Conservation (phyloP, 306 rosid genomes). For the Vigna unguiculata region DNA sequence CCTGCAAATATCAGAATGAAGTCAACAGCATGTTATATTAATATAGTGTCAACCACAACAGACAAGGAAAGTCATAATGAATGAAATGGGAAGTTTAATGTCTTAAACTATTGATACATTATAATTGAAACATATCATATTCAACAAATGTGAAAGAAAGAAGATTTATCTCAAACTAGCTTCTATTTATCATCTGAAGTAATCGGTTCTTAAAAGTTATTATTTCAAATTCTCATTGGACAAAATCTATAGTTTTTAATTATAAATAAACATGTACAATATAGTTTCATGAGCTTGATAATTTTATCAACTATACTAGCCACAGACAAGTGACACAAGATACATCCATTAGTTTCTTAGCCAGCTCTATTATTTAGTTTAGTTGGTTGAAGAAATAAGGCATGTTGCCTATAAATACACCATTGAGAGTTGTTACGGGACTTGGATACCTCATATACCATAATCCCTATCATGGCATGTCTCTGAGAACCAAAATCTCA, state of each 20-base stretch:
- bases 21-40: constrained; percentile 38
- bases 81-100: constrained; percentile 25
- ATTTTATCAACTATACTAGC: neutral
- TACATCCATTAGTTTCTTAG: neutral
- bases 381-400: neutral
- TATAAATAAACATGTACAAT: neutral
- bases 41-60: neutral
- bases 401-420: neutral
- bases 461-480: too few species aligned
- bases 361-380: neutral
- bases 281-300: constrained; percentile 15
- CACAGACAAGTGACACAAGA: neutral
- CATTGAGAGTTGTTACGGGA: too few species aligned
- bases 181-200: constrained; percentile 14
- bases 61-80: constrained; percentile 17
- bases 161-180: constrained; percentile 19
- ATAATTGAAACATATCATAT: constrained; percentile 13
- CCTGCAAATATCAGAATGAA: constrained; percentile 60
- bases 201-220: constrained; percentile 9
- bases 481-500: too few species aligned
- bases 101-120: constrained; percentile 20
- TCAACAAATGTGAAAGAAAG: constrained; percentile 27
- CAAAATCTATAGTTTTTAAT: constrained; percentile 1
- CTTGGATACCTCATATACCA: too few species aligned
- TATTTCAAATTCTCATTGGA: constrained; percentile 33